Evolutionary conservation across 768 basidiomycete genomes (phyloP), one percentile per base, ranked within the genome.

Genomic region (Trametes cinnabarina): DNA sequence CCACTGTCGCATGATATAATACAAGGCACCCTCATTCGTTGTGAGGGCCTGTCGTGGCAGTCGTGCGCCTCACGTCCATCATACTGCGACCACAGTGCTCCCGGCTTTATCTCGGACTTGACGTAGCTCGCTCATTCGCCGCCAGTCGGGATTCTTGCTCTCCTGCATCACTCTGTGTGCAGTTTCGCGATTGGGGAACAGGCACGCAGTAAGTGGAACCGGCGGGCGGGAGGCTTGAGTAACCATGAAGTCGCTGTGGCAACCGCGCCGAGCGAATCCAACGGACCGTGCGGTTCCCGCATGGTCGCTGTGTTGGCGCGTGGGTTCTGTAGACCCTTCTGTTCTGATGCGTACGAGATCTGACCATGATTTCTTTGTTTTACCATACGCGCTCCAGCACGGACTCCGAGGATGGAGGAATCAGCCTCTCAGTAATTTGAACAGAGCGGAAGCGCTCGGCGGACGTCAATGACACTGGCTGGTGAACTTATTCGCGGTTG

Each of bases 321-420:
- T n/a, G n/a, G n/a, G n/a, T 55, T 55, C 54, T 46, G 48, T 47
- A 30, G 54, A 30, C 22, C 3, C 12, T 55, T 55, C 46, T 47
- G 46, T 40, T 55, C 30, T 34, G 41, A 22, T 23, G n/a, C n/a
- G n/a, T n/a, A n/a, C n/a, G n/a, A n/a, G n/a, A n/a, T n/a, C n/a
- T n/a, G n/a, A n/a, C n/a, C n/a, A n/a, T n/a, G n/a, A n/a, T n/a
- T n/a, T n/a, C 28, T 22, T 46, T 15, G 25, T 14, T n/a, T 23
- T 20, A 5, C 22, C 41, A 22, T 42, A 22, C n/a, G 41, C 30
- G 30, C 30, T 32, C 30, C 6, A 6, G 11, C 41, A 42, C 20
- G 11, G 4, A 41, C 40, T 9, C 20, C 40, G 2, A 41, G 0
- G 10, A 22, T 50, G 22, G 49, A 28, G 11, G 30, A 32, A n/a